Base-by-base conservation (phyloP, 2,329 filamentous ascomycete genomes). In the Phoma sp. region DNA sequence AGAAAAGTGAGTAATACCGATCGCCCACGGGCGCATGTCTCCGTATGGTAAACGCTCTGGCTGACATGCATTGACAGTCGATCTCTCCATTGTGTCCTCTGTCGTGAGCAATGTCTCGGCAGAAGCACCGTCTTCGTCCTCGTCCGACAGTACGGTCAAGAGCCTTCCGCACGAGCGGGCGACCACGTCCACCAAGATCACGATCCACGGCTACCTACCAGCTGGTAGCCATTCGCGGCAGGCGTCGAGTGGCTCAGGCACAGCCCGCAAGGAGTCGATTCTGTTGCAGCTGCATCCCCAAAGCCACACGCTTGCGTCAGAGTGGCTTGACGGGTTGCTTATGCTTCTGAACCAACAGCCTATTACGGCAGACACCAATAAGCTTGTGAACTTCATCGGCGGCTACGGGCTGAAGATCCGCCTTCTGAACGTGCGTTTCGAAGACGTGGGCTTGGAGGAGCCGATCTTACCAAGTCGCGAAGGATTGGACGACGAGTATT, bases 311-410 rank as follows among this genome's bases (percentile, higher is more conserved):
- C 79, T 95, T 42, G 95, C 95, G 8, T 96, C 92, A 0, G 95
- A 99, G 76, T 99, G 95, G 95, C 82, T 99, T 4, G 95, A 99
- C 72, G 95, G 95, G 1, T 78, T 99, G 60, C 82, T 98, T 52
- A 96, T 99, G 92, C 81, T 99, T 49, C 82, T 99, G 23, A 92
- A 96, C 70, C 95, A 99, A 75, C 86, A 93, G 55, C 95, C 95
- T 18, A 97, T 99, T 71, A 99, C 95, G n/a, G 86, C 92, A 2
- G 93, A 98, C 77, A 98, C 95, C 32, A 93, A 89, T 71, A 96
- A 95, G 75, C 79, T 98, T 58, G 88, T 97, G 48, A 86, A 88
- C 50, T 79, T 97, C 66, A 90, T 98, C 55, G 87, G 87, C 68
- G 90, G 96, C 64, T 98, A 96, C 71, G 93, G 95, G 4, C 79